Percentiles rank a stretch among this genome's conserved stretches.
Conservation (phyloP, 2,329 filamentous ascomycete species). For the Paraconiothyrium sp. region DNA sequence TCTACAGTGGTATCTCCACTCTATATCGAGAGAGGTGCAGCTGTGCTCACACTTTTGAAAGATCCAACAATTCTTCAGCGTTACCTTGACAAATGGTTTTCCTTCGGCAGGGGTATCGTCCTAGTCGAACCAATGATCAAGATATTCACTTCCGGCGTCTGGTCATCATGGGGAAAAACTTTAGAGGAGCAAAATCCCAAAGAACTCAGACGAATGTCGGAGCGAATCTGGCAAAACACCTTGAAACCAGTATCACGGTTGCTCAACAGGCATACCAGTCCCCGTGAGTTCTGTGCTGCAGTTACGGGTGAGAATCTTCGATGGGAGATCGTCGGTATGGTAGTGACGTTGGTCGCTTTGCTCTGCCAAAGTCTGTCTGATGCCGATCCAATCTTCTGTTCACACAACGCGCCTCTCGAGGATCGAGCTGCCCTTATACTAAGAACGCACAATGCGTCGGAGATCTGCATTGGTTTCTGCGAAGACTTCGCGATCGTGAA, state of each 20-base stretch:
- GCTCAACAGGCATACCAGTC: slow-evolving; percentile 49
- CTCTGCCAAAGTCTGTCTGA: slow-evolving; percentile 45
- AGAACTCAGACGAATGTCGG: slow-evolving; percentile 50
- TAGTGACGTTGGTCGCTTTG: slow-evolving; percentile 50
- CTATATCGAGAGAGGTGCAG: slow-evolving; percentile 40
- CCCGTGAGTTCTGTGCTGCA: slow-evolving; percentile 49
- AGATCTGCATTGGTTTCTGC: slow-evolving; percentile 45
- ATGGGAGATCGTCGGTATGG: slow-evolving; percentile 57
- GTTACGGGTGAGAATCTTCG: slow-evolving; percentile 52
- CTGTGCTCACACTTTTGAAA: slow-evolving; percentile 38
- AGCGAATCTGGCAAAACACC: slow-evolving; percentile 55
- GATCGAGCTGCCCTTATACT: slow-evolving; percentile 36
- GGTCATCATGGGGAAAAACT: slow-evolving; percentile 37
- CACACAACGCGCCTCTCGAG: slow-evolving; percentile 37
- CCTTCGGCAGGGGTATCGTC: slow-evolving; percentile 42
- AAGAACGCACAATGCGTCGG: slow-evolving; percentile 37
- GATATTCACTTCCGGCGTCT: slow-evolving; percentile 38
- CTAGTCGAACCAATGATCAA: slow-evolving; percentile 47
- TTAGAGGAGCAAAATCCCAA: slow-evolving; percentile 36
- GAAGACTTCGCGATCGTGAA: slow-evolving; percentile 44
- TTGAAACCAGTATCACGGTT: slow-evolving; percentile 41
- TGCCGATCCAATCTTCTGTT: slow-evolving; percentile 45
- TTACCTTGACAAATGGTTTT: slow-evolving; percentile 48
- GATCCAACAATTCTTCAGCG: slow-evolving; percentile 36
- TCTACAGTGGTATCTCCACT: slow-evolving; percentile 26